Percentiles rank a stretch among this genome's conserved stretches.
Evolutionary conservation across 2,329 filamentous ascomycete species (phyloP).

Genomic region (Arthrobotrys entomopaga): DNA sequence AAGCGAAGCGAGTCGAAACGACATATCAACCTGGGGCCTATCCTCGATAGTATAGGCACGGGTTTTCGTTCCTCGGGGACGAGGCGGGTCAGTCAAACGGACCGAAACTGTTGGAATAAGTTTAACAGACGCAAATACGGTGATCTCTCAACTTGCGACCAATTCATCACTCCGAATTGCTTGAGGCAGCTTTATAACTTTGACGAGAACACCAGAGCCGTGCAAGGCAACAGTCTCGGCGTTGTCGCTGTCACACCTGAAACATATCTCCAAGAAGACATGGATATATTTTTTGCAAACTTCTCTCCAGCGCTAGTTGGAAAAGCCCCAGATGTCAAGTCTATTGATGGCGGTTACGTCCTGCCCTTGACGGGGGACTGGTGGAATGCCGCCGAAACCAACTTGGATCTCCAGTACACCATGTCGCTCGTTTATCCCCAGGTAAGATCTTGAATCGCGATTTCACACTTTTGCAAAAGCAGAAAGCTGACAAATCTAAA

Average conservation of each 20-base stretch:
- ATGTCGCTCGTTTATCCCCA: slow-evolving; percentile 68
- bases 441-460: slow-evolving; percentile 66
- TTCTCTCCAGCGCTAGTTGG: slow-evolving; percentile 64
- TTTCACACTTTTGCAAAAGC: slow-evolving; percentile 69
- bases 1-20: slow-evolving; percentile 32
- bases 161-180: slow-evolving; percentile 69
- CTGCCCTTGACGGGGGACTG: slow-evolving; percentile 50
- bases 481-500: slow-evolving; percentile 64
- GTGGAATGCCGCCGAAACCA: slow-evolving; percentile 68
- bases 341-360: slow-evolving; percentile 65
- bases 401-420: slow-evolving; percentile 70
- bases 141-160: slow-evolving; percentile 63
- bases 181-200: slow-evolving; percentile 65
- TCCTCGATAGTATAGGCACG: slow-evolving; percentile 39
- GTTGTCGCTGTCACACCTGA: slow-evolving; percentile 68
- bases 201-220: slow-evolving; percentile 46
- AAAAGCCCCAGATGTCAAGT: slow-evolving; percentile 64
- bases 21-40: slow-evolving; percentile 20
- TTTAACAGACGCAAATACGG: slow-evolving; percentile 39
- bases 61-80: slow-evolving; percentile 31
- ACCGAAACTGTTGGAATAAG: slow-evolving; percentile 28
- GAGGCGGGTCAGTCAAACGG: slow-evolving; percentile 30
- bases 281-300: slow-evolving; percentile 66
- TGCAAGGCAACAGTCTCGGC: slow-evolving; percentile 66
- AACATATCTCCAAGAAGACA: slow-evolving; percentile 66